Evolutionary conservation across 441 rosid genomes (phyloP).

Genomic region (Viola pubescens): DNA sequence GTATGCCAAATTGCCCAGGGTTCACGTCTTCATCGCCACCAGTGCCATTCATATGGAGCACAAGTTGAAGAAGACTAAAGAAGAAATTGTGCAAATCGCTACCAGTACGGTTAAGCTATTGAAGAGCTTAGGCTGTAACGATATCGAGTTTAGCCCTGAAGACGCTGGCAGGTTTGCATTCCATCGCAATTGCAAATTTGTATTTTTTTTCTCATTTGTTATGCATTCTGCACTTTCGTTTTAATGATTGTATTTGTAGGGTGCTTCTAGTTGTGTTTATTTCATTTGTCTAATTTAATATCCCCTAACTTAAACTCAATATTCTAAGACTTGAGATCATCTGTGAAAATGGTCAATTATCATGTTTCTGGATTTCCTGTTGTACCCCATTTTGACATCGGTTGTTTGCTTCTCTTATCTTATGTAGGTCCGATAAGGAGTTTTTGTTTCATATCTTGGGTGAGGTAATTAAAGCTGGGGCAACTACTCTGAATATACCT

Average conservation of each 20-base stretch:
- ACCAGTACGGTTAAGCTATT: constrained; percentile 57
- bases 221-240: no score
- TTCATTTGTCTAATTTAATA: no score
- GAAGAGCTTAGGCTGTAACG: constrained; percentile 71
- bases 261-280: no score
- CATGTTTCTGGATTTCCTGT: no score
- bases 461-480: constrained; percentile 91
- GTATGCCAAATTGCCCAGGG: constrained; percentile 68
- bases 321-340: no score
- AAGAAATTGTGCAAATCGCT: constrained; percentile 67
- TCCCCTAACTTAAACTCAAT: no score
- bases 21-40: constrained; percentile 80
- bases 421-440: constrained; percentile 69
- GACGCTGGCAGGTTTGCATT: constrained; percentile 74
- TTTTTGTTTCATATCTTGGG: constrained; percentile 76
- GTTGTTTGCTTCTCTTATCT: constrained; percentile 6
- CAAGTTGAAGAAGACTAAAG: constrained; percentile 67
- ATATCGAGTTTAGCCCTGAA: constrained; percentile 85
- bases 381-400: not conserved
- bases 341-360: no score
- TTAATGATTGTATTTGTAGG: no score
- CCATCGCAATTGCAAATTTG: constrained; percentile 1
- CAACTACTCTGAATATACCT: constrained; percentile 81
- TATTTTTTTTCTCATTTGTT: not conserved
- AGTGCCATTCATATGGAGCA: constrained; percentile 78